Base-by-base conservation (phyloP, 2,329 filamentous ascomycete genomes). In the Colletotrichum camelliae region DNA sequence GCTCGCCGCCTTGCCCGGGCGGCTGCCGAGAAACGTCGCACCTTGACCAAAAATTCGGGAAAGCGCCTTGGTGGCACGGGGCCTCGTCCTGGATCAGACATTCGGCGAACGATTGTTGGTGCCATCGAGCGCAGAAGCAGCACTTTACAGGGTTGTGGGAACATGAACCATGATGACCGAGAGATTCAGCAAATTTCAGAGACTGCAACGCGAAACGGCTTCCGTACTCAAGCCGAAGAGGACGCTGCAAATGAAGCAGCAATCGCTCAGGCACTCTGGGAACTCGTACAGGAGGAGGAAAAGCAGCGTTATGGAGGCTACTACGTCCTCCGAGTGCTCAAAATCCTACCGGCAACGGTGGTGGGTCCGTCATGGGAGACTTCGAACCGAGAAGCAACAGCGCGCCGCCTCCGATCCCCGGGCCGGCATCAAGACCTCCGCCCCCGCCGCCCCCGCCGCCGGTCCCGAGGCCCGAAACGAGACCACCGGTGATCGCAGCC, bases 201-300 rank as follows among this genome's bases (percentile, higher is more conserved):
- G 68, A 87, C 86, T 74, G 94, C 93, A 48, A 92, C 91, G 7
- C 88, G 88, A 72, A 94, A 94, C 78, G 95, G 95, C 0, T 96
- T 97, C 86, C 91, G 90, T 76, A 98, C 96, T 0, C 91, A 94
- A 80, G 95, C 95, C 0, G 95, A 97, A 78, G 94, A 97, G 82
- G 95, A 98, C 71, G 93, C 96, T 79, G 96, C 95, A 5, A 97
- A 98, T 80, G 95, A 98, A 72, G 89, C 91, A 29, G 96, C 96
- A 7, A 98, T 98, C 76, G 92, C 95, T 69, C 92, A 96, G 80
- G 96, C 96, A 0, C 87, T 97, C 37, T 96, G 95, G 87, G 96
- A 98, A 80, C 87, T 98, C 21, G 93, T 97, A 31, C 94, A 97
- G 81, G 93, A 98, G 81, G 96, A 98, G 77, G 91, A 94, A 77